These are phyloP conservation scores for Lyophyllum shimeji DNA, from an alignment of 768 basidiomycete genomes.

Conservation along the genomic window DNA sequence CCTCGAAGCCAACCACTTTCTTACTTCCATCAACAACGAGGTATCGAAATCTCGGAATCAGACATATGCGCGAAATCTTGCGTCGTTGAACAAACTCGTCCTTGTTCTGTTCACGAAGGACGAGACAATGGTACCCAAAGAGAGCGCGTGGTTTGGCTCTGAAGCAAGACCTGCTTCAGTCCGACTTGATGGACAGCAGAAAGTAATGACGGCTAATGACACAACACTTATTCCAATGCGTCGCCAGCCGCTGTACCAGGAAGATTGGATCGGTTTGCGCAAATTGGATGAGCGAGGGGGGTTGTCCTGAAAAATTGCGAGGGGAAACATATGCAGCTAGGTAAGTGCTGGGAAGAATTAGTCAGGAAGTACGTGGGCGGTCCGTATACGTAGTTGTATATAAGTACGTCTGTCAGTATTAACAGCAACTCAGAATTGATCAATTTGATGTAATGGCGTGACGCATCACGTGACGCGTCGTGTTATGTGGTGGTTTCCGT, in stretches of 20 bases:
- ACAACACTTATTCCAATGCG: constrained; percentile 64
- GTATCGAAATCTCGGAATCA: constrained; percentile 47
- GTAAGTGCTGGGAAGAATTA: constrained; percentile 59
- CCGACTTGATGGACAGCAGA: constrained; percentile 7
- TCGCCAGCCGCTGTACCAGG: constrained; percentile 65
- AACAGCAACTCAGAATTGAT: not conserved
- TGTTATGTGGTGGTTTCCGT: not conserved
- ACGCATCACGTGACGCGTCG: not conserved
- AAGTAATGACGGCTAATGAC: constrained; percentile 7
- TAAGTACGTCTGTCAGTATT: not conserved
- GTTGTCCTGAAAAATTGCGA: constrained; percentile 64
- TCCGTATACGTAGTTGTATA: too few species aligned
- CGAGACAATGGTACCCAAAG: constrained; percentile 79
- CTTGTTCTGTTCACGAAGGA: constrained; percentile 75
- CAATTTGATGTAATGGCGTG: not conserved
- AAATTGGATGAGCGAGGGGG: constrained; percentile 64
- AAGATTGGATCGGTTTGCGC: constrained; percentile 83
- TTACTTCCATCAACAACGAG: constrained; percentile 82
- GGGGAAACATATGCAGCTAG: constrained; percentile 76
- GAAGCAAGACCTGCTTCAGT: constrained; percentile 48
- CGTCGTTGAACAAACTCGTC: constrained; percentile 63
- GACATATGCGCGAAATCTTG: constrained; percentile 61
- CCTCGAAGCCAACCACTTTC: constrained; percentile 60
- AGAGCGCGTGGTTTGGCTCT: constrained; percentile 85
- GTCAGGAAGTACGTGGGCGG: constrained; percentile 42